These are phyloP conservation scores for Coelastrella sp. DNA, from an alignment of 139 green algal genomes.

Conservation along the genomic window DNA sequence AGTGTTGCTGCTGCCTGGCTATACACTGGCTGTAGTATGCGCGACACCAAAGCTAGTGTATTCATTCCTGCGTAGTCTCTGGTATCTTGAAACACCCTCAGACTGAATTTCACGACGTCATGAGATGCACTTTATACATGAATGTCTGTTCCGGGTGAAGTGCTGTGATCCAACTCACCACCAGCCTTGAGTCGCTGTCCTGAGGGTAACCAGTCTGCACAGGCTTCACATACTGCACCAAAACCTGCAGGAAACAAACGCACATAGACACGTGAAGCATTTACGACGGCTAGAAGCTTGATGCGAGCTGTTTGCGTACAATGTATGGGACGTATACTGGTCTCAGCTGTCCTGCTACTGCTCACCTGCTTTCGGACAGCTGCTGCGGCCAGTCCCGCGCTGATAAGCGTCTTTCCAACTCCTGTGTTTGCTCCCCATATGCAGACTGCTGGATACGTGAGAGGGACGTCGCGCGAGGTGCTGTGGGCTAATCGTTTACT, in stretches of 20 bases:
- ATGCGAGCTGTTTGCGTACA: too few species aligned
- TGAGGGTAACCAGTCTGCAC: conserved; percentile 96
- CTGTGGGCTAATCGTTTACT: not conserved
- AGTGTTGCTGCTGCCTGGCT: too few species aligned
- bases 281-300: too few species aligned
- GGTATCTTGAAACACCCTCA: too few species aligned
- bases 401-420: conserved; percentile 96
- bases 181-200: conserved; percentile 83
- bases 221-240: conserved; percentile 93
- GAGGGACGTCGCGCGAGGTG: conserved; percentile 19
- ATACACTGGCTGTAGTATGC: too few species aligned
- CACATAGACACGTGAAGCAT: too few species aligned
- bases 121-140: too few species aligned
- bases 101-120: too few species aligned
- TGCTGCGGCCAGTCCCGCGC: conserved; percentile 76
- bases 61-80: too few species aligned
- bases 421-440: conserved; percentile 97
- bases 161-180: conserved; percentile 59
- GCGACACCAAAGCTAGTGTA: too few species aligned
- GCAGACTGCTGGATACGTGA: conserved; percentile 58
- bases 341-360: not conserved
- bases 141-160: too few species aligned
- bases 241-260: conserved; percentile 67
- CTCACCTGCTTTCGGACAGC: conserved; percentile 52
- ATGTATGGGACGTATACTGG: too few species aligned